Evolutionary conservation across 768 basidiomycete genomes (phyloP).

Genomic region (Pleurotus salmoneostramineus): DNA sequence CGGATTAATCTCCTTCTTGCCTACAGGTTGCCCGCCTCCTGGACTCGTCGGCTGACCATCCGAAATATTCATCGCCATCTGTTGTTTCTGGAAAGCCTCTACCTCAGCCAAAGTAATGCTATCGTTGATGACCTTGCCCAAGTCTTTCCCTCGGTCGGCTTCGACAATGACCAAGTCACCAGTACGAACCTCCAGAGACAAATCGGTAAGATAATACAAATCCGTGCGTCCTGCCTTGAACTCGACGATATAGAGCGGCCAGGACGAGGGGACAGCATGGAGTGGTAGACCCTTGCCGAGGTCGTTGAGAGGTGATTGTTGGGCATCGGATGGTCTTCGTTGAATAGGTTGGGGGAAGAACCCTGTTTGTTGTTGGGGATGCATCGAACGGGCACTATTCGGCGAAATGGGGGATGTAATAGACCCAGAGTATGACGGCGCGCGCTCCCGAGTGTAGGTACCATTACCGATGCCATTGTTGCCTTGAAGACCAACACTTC

Average conservation of each 20-base stretch:
- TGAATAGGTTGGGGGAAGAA: slow-evolving; percentile 35
- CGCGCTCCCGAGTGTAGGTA: slow-evolving; percentile 36
- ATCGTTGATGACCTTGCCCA: slow-evolving; percentile 91
- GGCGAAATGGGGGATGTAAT: slow-evolving; percentile 60
- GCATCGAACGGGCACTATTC: slow-evolving; percentile 28
- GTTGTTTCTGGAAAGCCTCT: slow-evolving; percentile 83
- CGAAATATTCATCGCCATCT: slow-evolving; percentile 44
- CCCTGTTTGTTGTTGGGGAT: slow-evolving; percentile 39
- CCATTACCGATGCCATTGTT: slow-evolving; percentile 17
- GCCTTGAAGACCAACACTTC: slow-evolving; percentile 19
- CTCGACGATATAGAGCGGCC: slow-evolving; percentile 94
- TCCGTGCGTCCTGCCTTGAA: slow-evolving; percentile 98
- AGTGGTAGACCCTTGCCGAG: slow-evolving; percentile 90
- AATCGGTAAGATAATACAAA: slow-evolving; percentile 85
- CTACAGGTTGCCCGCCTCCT: slow-evolving; percentile 24
- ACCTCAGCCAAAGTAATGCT: slow-evolving; percentile 88
- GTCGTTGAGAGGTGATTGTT: slow-evolving; percentile 35
- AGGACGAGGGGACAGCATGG: slow-evolving; percentile 73
- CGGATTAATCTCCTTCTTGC: slow-evolving; percentile 92
- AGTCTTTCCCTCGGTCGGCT: slow-evolving; percentile 90
- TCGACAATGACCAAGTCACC: slow-evolving; percentile 97
- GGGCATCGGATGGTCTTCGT: slow-evolving; percentile 36
- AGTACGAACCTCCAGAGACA: slow-evolving; percentile 54
- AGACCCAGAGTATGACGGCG: slow-evolving; percentile 34
- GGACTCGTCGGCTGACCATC: slow-evolving; percentile 28